Conservation (phyloP, 2,329 filamentous ascomycete genomes). For the Bipolaris victoriae region DNA sequence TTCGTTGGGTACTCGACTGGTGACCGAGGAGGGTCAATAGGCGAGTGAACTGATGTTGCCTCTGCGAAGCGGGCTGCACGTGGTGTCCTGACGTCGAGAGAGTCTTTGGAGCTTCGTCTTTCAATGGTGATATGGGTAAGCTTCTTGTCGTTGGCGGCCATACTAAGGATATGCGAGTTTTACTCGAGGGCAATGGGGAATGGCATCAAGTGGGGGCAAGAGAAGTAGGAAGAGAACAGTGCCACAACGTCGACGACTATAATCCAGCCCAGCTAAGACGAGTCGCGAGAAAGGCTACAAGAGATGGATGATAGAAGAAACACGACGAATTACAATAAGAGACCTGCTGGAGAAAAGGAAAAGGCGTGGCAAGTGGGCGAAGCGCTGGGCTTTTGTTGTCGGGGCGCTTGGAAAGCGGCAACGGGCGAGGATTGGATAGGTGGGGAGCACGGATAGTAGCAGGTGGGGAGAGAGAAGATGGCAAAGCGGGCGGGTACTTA, state of each 20-base stretch:
- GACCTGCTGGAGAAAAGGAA: slow-evolving; percentile 50
- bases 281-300: slow-evolving; percentile 35
- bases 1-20: slow-evolving; percentile 61
- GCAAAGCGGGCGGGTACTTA: slow-evolving; percentile 50
- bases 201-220: slow-evolving; percentile 38
- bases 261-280: slow-evolving; percentile 49
- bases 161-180: slow-evolving; percentile 48
- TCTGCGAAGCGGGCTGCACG: slow-evolving; percentile 81
- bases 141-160: slow-evolving; percentile 56
- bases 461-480: slow-evolving; percentile 42
- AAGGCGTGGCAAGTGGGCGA: slow-evolving; percentile 42
- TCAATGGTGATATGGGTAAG: slow-evolving; percentile 50
- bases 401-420: slow-evolving; percentile 46
- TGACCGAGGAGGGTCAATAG: slow-evolving; percentile 64
- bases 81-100: slow-evolving; percentile 65
- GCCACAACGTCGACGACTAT: slow-evolving; percentile 41
- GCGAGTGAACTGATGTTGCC: slow-evolving; percentile 79
- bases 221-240: slow-evolving; percentile 36
- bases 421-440: slow-evolving; percentile 35
- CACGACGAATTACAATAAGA: slow-evolving; percentile 51
- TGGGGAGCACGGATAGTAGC: slow-evolving; percentile 36
- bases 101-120: slow-evolving; percentile 50
- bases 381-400: slow-evolving; percentile 50
- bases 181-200: slow-evolving; percentile 40
- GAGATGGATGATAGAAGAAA: slow-evolving; percentile 40